Conservation (phyloP, 164 flowering plant genomes). For the Aristolochia contorta region DNA sequence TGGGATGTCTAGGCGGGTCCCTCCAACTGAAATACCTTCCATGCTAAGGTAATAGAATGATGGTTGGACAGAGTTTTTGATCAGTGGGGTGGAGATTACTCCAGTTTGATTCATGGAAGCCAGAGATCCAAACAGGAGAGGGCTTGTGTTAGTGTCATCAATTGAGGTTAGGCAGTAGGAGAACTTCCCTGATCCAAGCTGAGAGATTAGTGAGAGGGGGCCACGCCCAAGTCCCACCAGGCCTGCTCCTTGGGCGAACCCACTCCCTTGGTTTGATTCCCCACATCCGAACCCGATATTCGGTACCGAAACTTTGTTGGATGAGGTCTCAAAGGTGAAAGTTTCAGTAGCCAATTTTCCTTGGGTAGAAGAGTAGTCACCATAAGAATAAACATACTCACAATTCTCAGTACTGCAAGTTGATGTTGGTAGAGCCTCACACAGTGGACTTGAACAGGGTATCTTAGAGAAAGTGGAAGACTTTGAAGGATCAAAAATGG, state of each 20-base stretch:
- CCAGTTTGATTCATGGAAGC: conserved; percentile 6
- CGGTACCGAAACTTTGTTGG: conserved; percentile 24
- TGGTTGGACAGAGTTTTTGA: conserved; percentile 49
- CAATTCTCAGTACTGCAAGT: conserved; percentile 43
- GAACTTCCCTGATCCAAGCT: conserved; percentile 53
- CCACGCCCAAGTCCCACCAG: conserved; percentile 90
- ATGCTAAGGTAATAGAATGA: conserved; percentile 64
- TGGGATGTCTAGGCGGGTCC: conserved; percentile 32
- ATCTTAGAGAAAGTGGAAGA: conserved; percentile 54
- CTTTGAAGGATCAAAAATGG: conserved; percentile 55
- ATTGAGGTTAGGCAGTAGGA: conserved; percentile 74
- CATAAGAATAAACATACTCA: conserved; percentile 62
- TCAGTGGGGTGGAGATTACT: conserved; percentile 37
- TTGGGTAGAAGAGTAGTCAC: conserved; percentile 63
- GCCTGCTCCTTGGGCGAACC: conserved; percentile 61
- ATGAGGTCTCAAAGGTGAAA: conserved; percentile 35
- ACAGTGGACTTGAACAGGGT: conserved; percentile 42
- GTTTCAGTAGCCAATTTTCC: conserved; percentile 66
- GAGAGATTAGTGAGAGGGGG: conserved; percentile 72
- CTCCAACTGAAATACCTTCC: conserved; percentile 71
- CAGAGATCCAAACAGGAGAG: conserved; percentile 55
- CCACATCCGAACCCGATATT: conserved; percentile 79
- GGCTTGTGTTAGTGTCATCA: conserved; percentile 38
- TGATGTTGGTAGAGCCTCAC: conserved; percentile 41
- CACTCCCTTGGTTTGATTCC: conserved; percentile 54